Evolutionary conservation across 2,329 filamentous ascomycete genomes (phyloP).

Genomic region (Diaporthe citrichinensis): DNA sequence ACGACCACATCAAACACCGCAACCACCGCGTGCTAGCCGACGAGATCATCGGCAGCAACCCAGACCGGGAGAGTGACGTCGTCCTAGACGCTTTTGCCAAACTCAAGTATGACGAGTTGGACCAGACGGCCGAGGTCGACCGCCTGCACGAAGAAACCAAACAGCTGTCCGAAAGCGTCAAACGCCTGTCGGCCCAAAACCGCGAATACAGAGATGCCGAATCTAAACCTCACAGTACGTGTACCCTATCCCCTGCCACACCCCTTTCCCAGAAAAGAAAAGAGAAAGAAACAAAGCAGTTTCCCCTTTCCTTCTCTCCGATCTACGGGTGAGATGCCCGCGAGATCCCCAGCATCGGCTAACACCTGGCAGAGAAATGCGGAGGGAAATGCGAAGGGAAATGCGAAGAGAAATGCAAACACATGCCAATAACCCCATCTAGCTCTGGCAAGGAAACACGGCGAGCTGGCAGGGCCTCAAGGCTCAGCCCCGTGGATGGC

Average conservation of each 20-base stretch:
- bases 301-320: neutral
- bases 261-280: neutral
- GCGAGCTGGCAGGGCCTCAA: constrained; percentile 3
- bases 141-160: neutral
- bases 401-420: neutral
- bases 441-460: neutral
- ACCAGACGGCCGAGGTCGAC: neutral
- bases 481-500: neutral
- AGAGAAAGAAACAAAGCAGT: neutral
- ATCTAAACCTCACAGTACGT: neutral
- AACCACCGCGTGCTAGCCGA: constrained; percentile 26
- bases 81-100: neutral
- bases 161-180: neutral
- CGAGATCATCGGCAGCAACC: neutral
- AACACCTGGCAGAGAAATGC: neutral
- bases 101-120: neutral
- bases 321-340: too few species aligned
- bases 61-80: neutral
- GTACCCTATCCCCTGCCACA: too few species aligned
- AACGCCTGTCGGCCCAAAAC: neutral
- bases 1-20: constrained; percentile 35
- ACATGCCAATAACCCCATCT: neutral
- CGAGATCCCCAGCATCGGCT: neutral
- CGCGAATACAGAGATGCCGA: neutral
- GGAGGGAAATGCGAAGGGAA: neutral